A percentile compares a stretch with the other conserved stretches of the same genome.
Conservation (phyloP, 345 rosid species). For the Jatropha curcas region DNA sequence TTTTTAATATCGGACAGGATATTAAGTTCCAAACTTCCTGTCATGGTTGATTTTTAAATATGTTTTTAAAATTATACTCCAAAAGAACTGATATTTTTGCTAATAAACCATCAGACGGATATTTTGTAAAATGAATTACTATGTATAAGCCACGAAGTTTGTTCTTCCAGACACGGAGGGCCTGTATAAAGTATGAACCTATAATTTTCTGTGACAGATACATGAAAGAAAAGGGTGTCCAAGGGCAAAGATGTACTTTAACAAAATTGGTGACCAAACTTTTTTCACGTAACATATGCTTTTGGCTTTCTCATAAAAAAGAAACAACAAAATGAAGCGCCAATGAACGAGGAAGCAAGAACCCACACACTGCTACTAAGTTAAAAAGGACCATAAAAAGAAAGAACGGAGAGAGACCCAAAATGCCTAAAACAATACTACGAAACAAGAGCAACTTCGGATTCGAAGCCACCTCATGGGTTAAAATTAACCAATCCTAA, state of each 20-base stretch:
- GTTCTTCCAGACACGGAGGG: background rate
- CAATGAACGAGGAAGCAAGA: conserved; percentile 2
- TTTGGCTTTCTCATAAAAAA: background rate
- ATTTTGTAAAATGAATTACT: too few relatives aligned
- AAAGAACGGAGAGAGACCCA: background rate
- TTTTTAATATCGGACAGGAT: too few relatives aligned
- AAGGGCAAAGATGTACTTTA: background rate
- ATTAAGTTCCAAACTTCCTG: too few relatives aligned
- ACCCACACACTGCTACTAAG: background rate
- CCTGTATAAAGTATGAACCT: too few relatives aligned
- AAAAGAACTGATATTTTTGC: too few relatives aligned
- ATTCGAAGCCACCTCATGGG: background rate
- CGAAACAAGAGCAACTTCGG: background rate
- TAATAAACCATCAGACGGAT: too few relatives aligned
- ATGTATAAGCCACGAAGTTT: too few relatives aligned
- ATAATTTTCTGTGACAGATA: background rate
- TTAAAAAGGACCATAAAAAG: background rate
- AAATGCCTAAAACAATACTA: background rate
- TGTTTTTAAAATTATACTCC: too few relatives aligned
- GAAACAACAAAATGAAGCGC: background rate
- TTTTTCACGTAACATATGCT: background rate
- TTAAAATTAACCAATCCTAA: background rate
- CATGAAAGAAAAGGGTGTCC: background rate
- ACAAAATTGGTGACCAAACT: background rate
- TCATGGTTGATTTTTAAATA: too few relatives aligned